phyloP scores from a whole-genome alignment of 768 basidiomycete genomes.

The Lactarius quietus region DNA sequence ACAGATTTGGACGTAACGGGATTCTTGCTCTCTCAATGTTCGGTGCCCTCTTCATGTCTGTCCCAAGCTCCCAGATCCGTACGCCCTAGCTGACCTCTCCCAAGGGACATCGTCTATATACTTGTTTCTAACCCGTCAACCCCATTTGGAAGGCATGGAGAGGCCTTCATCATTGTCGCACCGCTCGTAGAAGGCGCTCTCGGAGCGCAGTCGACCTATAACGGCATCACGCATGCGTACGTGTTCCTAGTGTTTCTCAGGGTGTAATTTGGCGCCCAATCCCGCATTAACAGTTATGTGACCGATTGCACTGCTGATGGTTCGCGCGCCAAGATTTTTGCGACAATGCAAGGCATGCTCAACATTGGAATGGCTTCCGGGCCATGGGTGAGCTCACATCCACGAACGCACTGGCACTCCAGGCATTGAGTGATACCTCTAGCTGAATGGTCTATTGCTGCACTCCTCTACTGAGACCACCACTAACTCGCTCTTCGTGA shows the following conservation, averaged over 20 bases:
- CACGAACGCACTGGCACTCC: background rate
- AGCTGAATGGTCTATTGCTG: constrained; percentile 25
- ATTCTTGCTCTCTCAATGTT: constrained; percentile 26
- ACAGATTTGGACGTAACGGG: constrained; percentile 24
- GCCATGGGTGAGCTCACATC: constrained; percentile 22
- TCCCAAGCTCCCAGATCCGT: background rate
- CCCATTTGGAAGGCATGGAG: constrained; percentile 22
- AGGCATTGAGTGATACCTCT: background rate
- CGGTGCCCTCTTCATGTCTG: constrained; percentile 28
- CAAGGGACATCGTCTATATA: constrained; percentile 27
- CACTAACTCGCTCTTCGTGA: constrained; percentile 18
- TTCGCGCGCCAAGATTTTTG: constrained; percentile 26
- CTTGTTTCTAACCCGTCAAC: constrained; percentile 24
- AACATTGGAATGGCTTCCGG: constrained; percentile 27
- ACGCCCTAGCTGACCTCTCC: background rate
- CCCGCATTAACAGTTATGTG: constrained; percentile 17
- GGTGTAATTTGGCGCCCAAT: background rate
- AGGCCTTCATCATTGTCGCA: constrained; percentile 25
- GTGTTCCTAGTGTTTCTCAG: background rate
- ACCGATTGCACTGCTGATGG: constrained; percentile 27
- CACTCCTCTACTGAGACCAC: constrained; percentile 11
- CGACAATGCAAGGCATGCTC: constrained; percentile 27
- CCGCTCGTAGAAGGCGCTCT: constrained; percentile 27
- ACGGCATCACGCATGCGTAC: constrained; percentile 26
- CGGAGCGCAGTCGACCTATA: constrained; percentile 27